A percentile compares a stretch with the other conserved stretches of the same genome.
phyloP scores from a whole-genome alignment of 2,329 filamentous ascomycete genomes.

The Epichloe uncinata region DNA sequence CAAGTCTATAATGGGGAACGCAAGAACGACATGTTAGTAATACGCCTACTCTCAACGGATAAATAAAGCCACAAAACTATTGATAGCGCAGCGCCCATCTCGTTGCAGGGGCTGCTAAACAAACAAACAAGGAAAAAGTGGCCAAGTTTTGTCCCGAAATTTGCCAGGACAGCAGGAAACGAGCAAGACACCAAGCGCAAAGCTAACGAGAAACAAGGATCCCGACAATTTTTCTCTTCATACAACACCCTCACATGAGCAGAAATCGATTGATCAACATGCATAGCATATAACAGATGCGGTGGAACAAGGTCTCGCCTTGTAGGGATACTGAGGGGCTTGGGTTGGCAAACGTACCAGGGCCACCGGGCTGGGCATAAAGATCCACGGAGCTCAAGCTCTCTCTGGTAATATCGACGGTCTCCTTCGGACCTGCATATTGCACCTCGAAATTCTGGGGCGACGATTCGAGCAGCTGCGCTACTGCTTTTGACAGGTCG shows the following conservation, averaged over 20 bases:
- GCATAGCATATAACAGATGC: not conserved
- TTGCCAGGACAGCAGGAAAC: not conserved
- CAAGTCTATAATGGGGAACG: slow-evolving; percentile 13
- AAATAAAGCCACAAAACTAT: not conserved
- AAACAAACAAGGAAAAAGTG: not conserved
- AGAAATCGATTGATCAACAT: not conserved
- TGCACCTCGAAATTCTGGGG: slow-evolving; percentile 10
- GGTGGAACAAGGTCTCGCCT: not conserved
- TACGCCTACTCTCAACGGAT: not conserved
- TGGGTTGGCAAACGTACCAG: slow-evolving; percentile 6
- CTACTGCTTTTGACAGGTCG: slow-evolving; percentile 11
- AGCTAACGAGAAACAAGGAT: not conserved
- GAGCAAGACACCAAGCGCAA: not conserved
- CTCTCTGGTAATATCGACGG: slow-evolving; percentile 7
- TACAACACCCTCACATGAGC: not conserved
- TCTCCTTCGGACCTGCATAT: slow-evolving; percentile 11
- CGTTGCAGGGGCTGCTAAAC: not conserved
- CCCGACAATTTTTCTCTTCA: not conserved
- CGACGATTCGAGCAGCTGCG: slow-evolving; percentile 10
- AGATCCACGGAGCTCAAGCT: slow-evolving; percentile 8
- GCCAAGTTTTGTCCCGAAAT: not conserved
- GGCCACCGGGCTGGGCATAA: slow-evolving; percentile 12
- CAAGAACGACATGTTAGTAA: not conserved
- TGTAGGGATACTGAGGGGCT: not conserved
- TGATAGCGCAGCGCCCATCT: not conserved